phyloP scores from a whole-genome alignment of 140 eudicot species.

The Cichorium intybus region DNA sequence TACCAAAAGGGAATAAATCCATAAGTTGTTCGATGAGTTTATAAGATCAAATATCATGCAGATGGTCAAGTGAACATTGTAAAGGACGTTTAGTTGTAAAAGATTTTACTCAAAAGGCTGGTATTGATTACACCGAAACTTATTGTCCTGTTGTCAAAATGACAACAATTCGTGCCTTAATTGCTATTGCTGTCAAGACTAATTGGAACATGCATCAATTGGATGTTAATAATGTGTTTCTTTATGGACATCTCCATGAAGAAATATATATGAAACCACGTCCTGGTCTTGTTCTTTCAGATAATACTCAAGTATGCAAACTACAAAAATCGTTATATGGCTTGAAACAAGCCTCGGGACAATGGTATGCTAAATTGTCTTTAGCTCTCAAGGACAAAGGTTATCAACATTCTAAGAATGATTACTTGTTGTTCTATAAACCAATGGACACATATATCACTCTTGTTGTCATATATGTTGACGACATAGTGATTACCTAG shows the following conservation, averaged over 20 bases:
- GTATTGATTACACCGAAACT: neutral
- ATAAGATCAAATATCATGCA: neutral
- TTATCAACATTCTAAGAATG: neutral
- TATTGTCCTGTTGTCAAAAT: neutral
- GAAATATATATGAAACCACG: neutral
- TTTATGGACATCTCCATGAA: neutral
- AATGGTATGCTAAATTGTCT: neutral
- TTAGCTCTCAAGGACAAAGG: neutral
- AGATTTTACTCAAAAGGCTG: no score
- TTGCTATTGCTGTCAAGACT: no score
- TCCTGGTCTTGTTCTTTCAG: neutral
- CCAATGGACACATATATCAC: neutral
- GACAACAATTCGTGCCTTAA: neutral
- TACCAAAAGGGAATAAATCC: neutral
- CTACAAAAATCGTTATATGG: neutral
- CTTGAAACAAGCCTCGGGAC: neutral
- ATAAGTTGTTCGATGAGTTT: neutral
- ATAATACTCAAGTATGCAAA: neutral
- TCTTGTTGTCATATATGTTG: neutral
- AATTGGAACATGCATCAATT: neutral
- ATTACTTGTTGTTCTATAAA: no score
- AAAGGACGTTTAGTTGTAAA: no score
- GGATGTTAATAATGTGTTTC: no score
- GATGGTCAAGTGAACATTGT: neutral
- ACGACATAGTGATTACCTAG: no score